Conservation (phyloP, 257 asterid species). For the Solanum neorickii region DNA sequence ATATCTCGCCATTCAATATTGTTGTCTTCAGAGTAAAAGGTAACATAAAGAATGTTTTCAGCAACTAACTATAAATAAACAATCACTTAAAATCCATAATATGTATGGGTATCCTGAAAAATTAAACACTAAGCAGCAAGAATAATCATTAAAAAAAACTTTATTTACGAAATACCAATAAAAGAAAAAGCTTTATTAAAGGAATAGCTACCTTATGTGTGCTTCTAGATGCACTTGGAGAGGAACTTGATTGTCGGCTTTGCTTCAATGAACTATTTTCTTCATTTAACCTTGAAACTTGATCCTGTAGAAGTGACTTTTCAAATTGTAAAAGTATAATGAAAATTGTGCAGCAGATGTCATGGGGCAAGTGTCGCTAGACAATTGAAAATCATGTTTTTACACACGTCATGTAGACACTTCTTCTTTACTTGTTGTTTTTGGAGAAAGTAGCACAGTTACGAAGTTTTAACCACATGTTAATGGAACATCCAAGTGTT, state of each 20-base stretch:
- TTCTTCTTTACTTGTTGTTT: not conserved
- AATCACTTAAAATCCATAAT: not conserved
- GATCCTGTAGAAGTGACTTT: constrained; percentile 46
- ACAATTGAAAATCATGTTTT: not conserved
- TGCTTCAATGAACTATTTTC: constrained; percentile 80
- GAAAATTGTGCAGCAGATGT: not conserved
- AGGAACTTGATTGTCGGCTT: constrained; percentile 48
- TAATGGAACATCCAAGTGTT: not conserved
- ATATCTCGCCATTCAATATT: not conserved
- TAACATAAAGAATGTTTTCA: not conserved
- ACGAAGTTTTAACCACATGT: not conserved
- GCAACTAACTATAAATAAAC: not conserved
- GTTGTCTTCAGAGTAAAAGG: not conserved
- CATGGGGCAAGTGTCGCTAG: not conserved
- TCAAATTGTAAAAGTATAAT: not conserved
- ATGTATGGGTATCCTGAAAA: not conserved
- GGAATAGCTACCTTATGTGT: constrained; percentile 37
- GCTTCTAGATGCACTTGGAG: constrained; percentile 46
- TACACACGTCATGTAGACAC: not conserved
- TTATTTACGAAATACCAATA: not conserved
- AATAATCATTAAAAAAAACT: not conserved
- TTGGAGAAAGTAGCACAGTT: not conserved
- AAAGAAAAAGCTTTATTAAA: not conserved
- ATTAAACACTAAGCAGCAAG: not conserved
- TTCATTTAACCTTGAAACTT: constrained; percentile 49